These are phyloP conservation scores for Aspergillus ellipticus DNA, from an alignment of 495 filamentous ascomycete species.

Conservation along the genomic window DNA sequence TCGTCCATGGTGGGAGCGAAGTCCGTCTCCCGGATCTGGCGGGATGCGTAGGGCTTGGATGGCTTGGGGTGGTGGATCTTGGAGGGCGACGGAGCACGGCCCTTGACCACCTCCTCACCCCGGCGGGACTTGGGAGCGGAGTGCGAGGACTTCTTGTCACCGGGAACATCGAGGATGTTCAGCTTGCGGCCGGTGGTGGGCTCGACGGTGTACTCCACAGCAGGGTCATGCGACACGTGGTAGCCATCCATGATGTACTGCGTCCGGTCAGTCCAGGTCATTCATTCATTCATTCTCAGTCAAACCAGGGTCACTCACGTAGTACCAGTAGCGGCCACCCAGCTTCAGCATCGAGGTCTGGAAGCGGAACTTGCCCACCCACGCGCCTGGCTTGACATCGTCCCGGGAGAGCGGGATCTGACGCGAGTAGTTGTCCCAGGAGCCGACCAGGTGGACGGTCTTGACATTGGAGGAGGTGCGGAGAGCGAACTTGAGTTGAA, in stretches of 20 bases:
- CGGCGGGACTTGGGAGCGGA: constrained; percentile 29
- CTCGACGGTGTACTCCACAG: constrained; percentile 83
- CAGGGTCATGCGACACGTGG: constrained; percentile 96
- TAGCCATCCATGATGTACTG: constrained; percentile 98
- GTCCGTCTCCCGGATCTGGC: constrained; percentile 75
- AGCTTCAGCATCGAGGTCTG: constrained; percentile 77
- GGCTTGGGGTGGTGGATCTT: constrained; percentile 92
- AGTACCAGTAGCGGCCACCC: constrained; percentile 97
- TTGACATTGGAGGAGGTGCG: constrained; percentile 96
- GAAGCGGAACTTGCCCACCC: constrained; percentile 96
- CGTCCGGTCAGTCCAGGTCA: constrained; percentile 10
- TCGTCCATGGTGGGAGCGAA: constrained; percentile 69
- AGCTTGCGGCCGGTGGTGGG: constrained; percentile 94
- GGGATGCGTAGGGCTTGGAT: constrained; percentile 76
- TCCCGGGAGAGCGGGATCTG: constrained; percentile 91
- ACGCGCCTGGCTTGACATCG: constrained; percentile 75
- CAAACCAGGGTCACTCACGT: constrained; percentile 55
- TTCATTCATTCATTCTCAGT: no score
- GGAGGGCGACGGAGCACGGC: constrained; percentile 78
- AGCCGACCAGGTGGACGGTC: constrained; percentile 95
- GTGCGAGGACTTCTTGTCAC: constrained; percentile 31
- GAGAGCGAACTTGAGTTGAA: constrained; percentile 84
- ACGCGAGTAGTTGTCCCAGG: constrained; percentile 95
- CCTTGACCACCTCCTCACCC: constrained; percentile 67
- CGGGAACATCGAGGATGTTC: constrained; percentile 70